Evolutionary conservation across 2,329 filamentous ascomycete species (phyloP).

Genomic region (Fusarium sterilihyphosum): DNA sequence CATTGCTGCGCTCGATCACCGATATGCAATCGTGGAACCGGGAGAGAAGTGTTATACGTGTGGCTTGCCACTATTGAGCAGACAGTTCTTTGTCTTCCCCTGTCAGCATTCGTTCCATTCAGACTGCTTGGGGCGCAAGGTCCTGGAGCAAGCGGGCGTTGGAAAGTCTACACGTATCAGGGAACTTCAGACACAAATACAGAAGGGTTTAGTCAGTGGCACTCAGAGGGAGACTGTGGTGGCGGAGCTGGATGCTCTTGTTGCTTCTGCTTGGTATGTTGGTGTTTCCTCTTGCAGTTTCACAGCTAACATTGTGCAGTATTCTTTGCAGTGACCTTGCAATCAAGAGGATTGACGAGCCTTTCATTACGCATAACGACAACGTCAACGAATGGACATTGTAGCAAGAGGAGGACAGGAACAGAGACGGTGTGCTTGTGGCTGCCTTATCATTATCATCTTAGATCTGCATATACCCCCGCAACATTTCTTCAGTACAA

Average conservation of each 20-base stretch:
- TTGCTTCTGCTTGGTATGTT: slow-evolving; percentile 86
- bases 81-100: slow-evolving; percentile 98
- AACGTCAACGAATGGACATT: slow-evolving; percentile 83
- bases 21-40: slow-evolving; percentile 96
- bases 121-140: slow-evolving; percentile 88
- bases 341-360: slow-evolving; percentile 93
- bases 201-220: slow-evolving; percentile 76
- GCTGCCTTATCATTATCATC: slow-evolving; percentile 34
- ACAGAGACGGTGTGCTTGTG: slow-evolving; percentile 21
- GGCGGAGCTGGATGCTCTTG: slow-evolving; percentile 88
- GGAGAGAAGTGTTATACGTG: slow-evolving; percentile 95
- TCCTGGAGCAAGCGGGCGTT: slow-evolving; percentile 82
- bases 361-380: slow-evolving; percentile 81
- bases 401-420: slow-evolving; percentile 48
- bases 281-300: not conserved
- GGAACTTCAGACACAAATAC: slow-evolving; percentile 86
- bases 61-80: slow-evolving; percentile 82
- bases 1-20: slow-evolving; percentile 83
- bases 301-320: slow-evolving; percentile 56
- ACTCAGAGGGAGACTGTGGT: slow-evolving; percentile 83
- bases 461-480: slow-evolving; percentile 45
- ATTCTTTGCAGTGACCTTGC: slow-evolving; percentile 95
- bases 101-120: slow-evolving; percentile 98
- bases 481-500: slow-evolving; percentile 29
- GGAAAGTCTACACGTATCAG: slow-evolving; percentile 82